Base-by-base conservation (phyloP, 2,329 filamentous ascomycete genomes). In the Calonectria hongkongensis region DNA sequence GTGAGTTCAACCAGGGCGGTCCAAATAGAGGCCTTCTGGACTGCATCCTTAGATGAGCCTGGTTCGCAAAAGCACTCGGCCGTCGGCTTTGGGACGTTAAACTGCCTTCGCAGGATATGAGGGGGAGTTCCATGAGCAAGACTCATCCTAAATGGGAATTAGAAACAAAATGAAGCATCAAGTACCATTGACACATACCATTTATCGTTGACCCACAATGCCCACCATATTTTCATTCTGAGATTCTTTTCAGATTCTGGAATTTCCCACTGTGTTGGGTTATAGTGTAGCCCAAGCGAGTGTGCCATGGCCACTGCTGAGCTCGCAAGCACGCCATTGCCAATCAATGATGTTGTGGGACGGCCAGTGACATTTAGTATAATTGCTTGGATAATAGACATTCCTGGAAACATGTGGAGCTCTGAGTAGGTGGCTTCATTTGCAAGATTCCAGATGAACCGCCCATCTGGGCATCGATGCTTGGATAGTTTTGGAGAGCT, bases 391-490 rank as follows among this genome's bases (percentile, higher is more conserved):
- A 93, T 86, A 0, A 90, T 90, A 1, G 90, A 89, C 51, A 92
- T 83, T 1, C 90, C 89, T 0, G 90, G 91, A 0, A 88, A 89
- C 1, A 90, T 86, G 63, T 90, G 87, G 7, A 92, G 87, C 70
- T 92, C 90, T 0, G 88, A 90, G 74, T 91, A 90, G 3, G 92
- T 84, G 1, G 90, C 89, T 65, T 90, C 89, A 18, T 88, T 89
- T 6, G 90, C 90, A 69, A 91, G 86, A 71, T 92, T 92, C 86
- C 92, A 92, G 12, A 90, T 88, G 78, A 91, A 92, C 54, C 90
- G 87, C 43, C 87, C 85, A 77, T 93, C 90, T 0, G 91, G 90
- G 58, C 88, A 85, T 4, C 87, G 86, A 70, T 89, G 86, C 5
- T 82, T 81, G 4, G 83, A 82, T 3, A 89, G 78, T 3, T 84